Evolutionary conservation across 2,329 filamentous ascomycete species (phyloP), one percentile per base, ranked within the genome.

Genomic region (Colletotrichum noveboracense): DNA sequence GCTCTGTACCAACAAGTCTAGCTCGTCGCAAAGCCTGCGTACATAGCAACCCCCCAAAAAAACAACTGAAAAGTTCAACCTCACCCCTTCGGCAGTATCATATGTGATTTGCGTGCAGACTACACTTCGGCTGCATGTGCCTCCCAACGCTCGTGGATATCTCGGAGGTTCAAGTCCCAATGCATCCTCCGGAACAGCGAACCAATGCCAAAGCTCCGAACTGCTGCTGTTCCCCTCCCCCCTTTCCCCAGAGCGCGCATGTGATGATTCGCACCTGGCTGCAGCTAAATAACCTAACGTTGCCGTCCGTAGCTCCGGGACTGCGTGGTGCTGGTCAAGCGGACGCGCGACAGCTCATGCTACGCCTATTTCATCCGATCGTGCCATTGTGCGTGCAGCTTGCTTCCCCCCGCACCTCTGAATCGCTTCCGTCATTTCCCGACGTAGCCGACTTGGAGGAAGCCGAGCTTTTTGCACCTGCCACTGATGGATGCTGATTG

Each of bases 231-330:
- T 6, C 18, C 38, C 16, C 38, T 9, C 18, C 5, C 18, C 18
- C 43, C 43, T 52, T 52, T 7, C 16, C 36, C 36, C 14, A 26
- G 14, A n/a, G 32, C 14, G 64, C 34, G 73, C 74, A 74, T 76
- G 74, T 76, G 74, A 58, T 60, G 48, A 21, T n/a, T 36, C 34
- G 68, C 38, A 21, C 43, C 26, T 14, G 48, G 64, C 74, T 69
- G 16, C 28, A 30, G 14, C 30, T 30, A 67, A 30, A 34, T 34
- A 34, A 34, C 32, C 32, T 34, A 34, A 16, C 73, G 24, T 21
- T 34, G 26, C 28, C 74, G 74, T 74, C 74, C 64, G 64, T 69
- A 74, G 74, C 70, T 69, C 74, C 74, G 74, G 69, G 64, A 71
- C 43, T 13, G 55, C 70, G 56, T 52, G n/a, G 43, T 52, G 36